Percentiles rank a stretch among this genome's conserved stretches.
Evolutionary conservation across 345 rosid genomes (phyloP).

Genomic region (Citrus sp.): DNA sequence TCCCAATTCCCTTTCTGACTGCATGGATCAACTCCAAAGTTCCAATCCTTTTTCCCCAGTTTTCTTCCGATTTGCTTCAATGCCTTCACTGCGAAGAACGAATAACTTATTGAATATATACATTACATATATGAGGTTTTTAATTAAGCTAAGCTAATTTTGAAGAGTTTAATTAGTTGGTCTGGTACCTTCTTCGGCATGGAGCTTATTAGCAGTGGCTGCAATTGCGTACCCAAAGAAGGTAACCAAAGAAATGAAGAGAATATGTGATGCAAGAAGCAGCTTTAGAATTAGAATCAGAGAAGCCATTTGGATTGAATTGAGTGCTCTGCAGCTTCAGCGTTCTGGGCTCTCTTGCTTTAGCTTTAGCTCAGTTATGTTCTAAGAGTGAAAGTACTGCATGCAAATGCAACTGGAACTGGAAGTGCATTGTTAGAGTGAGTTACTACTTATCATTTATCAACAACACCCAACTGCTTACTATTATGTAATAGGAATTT

Average conservation of each 20-base stretch:
- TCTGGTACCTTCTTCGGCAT: constrained; percentile 18
- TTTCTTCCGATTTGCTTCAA: constrained; percentile 58
- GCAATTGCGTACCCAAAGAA: constrained; percentile 4
- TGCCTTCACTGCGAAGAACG: constrained; percentile 45
- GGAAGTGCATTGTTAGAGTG: too few relatives aligned
- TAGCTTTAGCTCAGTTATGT: background rate
- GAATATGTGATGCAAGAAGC: background rate
- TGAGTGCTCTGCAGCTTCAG: background rate
- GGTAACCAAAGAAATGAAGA: background rate
- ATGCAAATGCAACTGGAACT: background rate
- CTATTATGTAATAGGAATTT: too few relatives aligned
- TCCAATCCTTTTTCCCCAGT: constrained; percentile 73
- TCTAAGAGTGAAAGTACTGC: background rate
- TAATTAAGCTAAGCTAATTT: background rate
- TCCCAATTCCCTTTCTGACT: constrained; percentile 66
- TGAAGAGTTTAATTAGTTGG: background rate
- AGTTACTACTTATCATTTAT: too few relatives aligned
- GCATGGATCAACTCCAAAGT: constrained; percentile 71
- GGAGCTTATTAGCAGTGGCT: constrained; percentile 18
- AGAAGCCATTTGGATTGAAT: background rate
- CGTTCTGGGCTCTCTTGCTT: background rate
- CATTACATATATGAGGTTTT: too few relatives aligned
- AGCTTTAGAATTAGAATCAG: background rate
- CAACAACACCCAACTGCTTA: background rate
- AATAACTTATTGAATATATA: background rate